Base-by-base conservation (phyloP, 768 basidiomycete species). In the Tephrocybe sp. region DNA sequence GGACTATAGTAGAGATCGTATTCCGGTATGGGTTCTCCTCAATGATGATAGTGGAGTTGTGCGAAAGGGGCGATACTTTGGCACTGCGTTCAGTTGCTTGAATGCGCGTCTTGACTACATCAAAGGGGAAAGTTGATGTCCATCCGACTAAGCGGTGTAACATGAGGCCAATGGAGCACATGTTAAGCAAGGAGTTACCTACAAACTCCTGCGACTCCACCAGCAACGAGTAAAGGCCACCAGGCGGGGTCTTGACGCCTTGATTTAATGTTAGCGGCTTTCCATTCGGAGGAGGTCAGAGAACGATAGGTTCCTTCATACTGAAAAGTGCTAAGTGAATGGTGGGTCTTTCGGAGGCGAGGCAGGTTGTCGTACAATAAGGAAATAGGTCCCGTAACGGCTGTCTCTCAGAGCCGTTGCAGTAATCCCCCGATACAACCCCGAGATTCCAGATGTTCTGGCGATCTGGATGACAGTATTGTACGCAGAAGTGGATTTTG, bases 61-160 rank as follows among this genome's bases (percentile, higher is more conserved):
- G n/a, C n/a, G n/a, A n/a, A n/a, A n/a, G n/a, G n/a, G n/a, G n/a
- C n/a, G n/a, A n/a, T n/a, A n/a, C n/a, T n/a, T n/a, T n/a, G n/a
- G n/a, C 24, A 8, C 36, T 24, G 12, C 60, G 56, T 27, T 68
- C 60, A 31, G 64, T 73, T 24, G 80, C 80, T 65, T 97, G 93
- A 58, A 94, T 80, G 5, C 92, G 82, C 12, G 94, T 95, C 70
- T 97, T 96, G 53, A 95, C 77, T 3, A 93, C 87, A 60, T 97
- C 93, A 47, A 93, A 73, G 2, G 92, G 91, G 64, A 96, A 97
- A 1, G 92, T 95, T 2, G 72, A 74, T 0, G 83, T 28, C 92
- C 92, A 95, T 8, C 89, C 88, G 7, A 77, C 77, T 77, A 39
- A n/a, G n/a, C n/a, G n/a, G n/a, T n/a, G n/a, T n/a, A 2, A 36